Percentiles rank a stretch among this genome's conserved stretches.
phyloP scores from a whole-genome alignment of 768 basidiomycete genomes.

The Brasilioporus rufonigricans region DNA sequence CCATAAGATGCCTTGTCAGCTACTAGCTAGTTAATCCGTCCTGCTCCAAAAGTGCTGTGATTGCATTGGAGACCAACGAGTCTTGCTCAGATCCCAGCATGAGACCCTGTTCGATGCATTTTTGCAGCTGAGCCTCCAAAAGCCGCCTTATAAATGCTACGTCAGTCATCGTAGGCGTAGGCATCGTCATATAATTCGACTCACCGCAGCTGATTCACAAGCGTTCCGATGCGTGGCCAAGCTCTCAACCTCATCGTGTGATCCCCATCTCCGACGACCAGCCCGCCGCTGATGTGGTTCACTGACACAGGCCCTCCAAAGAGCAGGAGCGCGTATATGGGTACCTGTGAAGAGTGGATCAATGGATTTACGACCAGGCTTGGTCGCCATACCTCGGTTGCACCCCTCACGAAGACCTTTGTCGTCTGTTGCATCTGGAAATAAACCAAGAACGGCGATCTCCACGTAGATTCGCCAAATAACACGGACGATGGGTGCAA shows the following conservation, averaged over 20 bases:
- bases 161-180: too few relatives aligned
- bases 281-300: conserved; percentile 77
- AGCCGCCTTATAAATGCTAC: too few relatives aligned
- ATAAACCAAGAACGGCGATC: conserved; percentile 76
- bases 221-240: conserved; percentile 87
- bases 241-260: conserved; percentile 63
- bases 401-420: conserved; percentile 85
- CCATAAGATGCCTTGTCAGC: too few relatives aligned
- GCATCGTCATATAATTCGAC: too few relatives aligned
- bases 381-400: conserved; percentile 65
- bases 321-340: conserved; percentile 79
- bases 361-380: background rate
- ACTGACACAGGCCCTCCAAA: conserved; percentile 81
- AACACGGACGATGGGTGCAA: conserved; percentile 81
- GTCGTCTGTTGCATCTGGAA: conserved; percentile 80
- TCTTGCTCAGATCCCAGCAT: too few relatives aligned
- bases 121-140: too few relatives aligned
- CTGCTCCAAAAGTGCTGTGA: too few relatives aligned
- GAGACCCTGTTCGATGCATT: too few relatives aligned
- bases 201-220: conserved; percentile 84
- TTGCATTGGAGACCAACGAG: too few relatives aligned
- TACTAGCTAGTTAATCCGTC: too few relatives aligned
- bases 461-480: conserved; percentile 72
- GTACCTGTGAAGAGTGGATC: conserved; percentile 66
- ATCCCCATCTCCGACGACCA: conserved; percentile 58